Conservation (phyloP, 2,329 filamentous ascomycete genomes). For the Fusarium camptoceras region DNA sequence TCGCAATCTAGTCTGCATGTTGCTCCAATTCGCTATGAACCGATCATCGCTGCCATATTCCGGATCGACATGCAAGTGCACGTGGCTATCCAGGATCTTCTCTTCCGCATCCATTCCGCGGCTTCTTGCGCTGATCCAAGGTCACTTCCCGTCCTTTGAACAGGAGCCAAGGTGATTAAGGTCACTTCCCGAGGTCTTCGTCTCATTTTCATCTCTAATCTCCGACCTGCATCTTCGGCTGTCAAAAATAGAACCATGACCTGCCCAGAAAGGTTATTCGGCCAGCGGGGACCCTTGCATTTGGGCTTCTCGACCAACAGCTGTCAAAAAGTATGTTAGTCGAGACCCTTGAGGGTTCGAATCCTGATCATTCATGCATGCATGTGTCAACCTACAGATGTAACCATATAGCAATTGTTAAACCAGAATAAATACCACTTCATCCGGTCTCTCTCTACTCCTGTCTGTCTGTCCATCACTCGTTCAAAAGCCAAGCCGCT, state of each 20-base stretch:
- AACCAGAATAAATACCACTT: neutral
- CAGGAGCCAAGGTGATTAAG: neutral
- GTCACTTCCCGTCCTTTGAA: too few species aligned
- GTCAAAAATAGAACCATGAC: neutral
- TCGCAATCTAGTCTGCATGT: too few species aligned
- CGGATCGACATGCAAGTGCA: neutral
- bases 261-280: neutral
- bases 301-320: neutral
- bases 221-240: neutral
- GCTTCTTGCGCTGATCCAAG: too few species aligned
- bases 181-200: neutral
- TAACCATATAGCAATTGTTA: neutral
- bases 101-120: neutral
- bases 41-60: neutral
- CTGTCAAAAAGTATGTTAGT: neutral
- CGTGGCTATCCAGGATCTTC: neutral
- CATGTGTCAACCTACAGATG: neutral
- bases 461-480: neutral
- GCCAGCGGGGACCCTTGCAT: neutral
- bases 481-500: neutral
- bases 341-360: neutral
- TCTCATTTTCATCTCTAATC: neutral
- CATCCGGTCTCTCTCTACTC: neutral
- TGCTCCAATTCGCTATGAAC: too few species aligned
- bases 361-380: neutral